Conservation (phyloP, 2,329 filamentous ascomycete species). For the Erysiphe pisi region DNA sequence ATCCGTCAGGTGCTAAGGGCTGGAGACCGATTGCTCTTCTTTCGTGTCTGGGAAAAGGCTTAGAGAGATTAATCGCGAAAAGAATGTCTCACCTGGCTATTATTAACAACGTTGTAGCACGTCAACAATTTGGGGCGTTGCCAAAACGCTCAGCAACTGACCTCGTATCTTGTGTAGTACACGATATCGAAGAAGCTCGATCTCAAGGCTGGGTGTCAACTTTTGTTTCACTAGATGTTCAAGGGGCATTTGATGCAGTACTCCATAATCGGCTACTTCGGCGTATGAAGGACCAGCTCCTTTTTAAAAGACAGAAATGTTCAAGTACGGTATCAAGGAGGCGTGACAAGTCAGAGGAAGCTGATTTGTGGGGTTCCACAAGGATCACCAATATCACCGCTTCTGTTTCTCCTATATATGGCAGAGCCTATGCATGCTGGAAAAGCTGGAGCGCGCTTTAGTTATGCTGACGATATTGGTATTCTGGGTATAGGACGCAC, state of each 20-base stretch:
- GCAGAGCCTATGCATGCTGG: too few species aligned
- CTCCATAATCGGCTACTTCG: too few species aligned
- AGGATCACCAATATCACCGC: background rate
- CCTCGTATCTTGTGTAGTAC: background rate
- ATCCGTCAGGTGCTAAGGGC: too few species aligned
- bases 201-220: too few species aligned
- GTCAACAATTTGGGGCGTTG: background rate
- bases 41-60: background rate
- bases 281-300: background rate
- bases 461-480: too few species aligned
- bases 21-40: too few species aligned
- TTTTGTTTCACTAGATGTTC: too few species aligned
- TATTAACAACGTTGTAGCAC: background rate
- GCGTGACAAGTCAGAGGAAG: background rate
- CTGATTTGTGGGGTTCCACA: background rate
- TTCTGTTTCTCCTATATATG: too few species aligned
- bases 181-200: background rate
- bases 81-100: too few species aligned
- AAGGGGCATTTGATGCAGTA: too few species aligned
- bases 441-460: too few species aligned
- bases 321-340: background rate
- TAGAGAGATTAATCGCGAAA: too few species aligned
- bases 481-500: slow-evolving; percentile 1
- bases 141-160: background rate
- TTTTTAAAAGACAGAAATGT: background rate